Evolutionary conservation across 2,329 filamentous ascomycete genomes (phyloP).

Genomic region (Bipolaris zeicola): DNA sequence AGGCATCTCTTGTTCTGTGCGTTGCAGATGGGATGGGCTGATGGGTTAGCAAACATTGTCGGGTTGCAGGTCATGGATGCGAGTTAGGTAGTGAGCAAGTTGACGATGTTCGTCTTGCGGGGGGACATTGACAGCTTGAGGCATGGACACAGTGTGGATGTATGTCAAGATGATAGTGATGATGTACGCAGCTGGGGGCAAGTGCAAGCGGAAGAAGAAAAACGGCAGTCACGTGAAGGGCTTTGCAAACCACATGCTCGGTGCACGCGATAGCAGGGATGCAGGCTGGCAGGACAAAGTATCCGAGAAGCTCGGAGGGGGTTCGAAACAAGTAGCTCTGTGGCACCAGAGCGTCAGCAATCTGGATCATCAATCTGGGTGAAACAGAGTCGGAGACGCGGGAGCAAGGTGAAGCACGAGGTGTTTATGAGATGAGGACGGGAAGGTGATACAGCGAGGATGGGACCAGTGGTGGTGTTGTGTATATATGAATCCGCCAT

Average conservation of each 20-base stretch:
- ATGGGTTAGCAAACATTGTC: neutral
- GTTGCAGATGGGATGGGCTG: conserved; percentile 3
- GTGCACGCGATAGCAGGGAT: neutral
- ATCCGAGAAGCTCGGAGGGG: conserved; percentile 2
- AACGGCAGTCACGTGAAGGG: neutral
- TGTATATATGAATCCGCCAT: neutral
- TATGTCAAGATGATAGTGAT: neutral
- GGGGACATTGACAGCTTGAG: too few species aligned
- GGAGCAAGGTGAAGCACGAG: neutral
- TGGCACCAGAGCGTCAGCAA: conserved; percentile 5
- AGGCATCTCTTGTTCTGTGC: conserved; percentile 1
- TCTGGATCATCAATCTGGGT: neutral
- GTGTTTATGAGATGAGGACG: neutral
- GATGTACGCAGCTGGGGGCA: neutral
- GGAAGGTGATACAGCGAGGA: neutral
- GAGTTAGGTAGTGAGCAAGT: neutral
- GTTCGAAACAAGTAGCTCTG: conserved; percentile 12
- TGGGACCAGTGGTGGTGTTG: neutral
- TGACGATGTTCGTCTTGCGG: too few species aligned
- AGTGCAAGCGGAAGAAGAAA: neutral
- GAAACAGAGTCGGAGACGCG: conserved; percentile 7
- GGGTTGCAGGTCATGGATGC: neutral
- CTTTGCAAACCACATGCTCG: neutral
- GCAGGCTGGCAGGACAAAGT: neutral
- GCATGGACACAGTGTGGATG: neutral